Evolutionary conservation across 495 filamentous ascomycete species (phyloP).

Genomic region (Neurospora tetraspora): DNA sequence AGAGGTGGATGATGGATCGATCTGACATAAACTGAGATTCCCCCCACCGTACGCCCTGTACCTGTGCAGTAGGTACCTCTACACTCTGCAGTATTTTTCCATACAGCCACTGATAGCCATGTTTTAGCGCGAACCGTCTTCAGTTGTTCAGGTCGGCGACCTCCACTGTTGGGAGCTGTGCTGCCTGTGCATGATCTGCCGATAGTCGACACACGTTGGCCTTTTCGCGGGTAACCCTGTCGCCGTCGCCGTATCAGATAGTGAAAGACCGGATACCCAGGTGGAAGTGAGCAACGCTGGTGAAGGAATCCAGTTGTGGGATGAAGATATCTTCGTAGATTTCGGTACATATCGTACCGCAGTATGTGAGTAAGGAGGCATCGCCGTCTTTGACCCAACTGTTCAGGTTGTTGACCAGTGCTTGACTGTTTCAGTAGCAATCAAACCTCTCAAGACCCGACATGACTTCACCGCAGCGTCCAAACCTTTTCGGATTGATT

Average conservation of each 20-base stretch:
- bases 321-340: not conserved
- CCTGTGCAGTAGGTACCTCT: not conserved
- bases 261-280: not conserved
- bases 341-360: not conserved
- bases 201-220: not conserved
- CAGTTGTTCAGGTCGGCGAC: not conserved
- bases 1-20: conserved; percentile 8
- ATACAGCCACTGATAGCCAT: not conserved
- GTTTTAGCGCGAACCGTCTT: not conserved
- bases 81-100: not conserved
- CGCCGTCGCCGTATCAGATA: not conserved
- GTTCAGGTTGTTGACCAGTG: not conserved
- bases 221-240: not conserved
- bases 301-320: not conserved
- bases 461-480: not conserved
- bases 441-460: not conserved
- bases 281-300: not conserved
- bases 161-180: not conserved
- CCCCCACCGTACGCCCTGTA: not conserved
- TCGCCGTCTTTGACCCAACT: not conserved
- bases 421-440: not conserved
- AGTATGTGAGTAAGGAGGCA: not conserved
- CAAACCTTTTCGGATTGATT: not conserved
- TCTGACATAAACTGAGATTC: not conserved
- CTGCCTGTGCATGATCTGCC: not conserved